Conservation (phyloP, 2,329 filamentous ascomycete genomes). For the Ceratocystis cubensis region DNA sequence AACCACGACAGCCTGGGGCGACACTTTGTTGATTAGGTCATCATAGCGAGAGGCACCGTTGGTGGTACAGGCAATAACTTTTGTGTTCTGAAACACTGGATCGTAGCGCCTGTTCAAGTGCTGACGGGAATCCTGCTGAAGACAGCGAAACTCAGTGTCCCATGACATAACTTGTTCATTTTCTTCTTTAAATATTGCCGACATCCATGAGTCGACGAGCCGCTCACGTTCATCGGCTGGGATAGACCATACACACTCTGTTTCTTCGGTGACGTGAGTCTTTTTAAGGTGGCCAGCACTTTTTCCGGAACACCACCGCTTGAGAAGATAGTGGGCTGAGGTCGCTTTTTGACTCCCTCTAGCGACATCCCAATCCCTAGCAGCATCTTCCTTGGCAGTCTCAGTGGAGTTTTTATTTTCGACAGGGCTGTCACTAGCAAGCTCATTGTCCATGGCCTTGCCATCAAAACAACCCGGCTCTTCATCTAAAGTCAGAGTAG, state of each 20-base stretch:
- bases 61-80: conserved; percentile 58
- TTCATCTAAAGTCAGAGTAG: no score
- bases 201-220: conserved; percentile 34
- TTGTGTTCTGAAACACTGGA: conserved; percentile 38
- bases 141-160: conserved; percentile 32
- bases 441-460: no score
- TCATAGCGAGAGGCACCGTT: conserved; percentile 54
- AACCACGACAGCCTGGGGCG: conserved; percentile 49
- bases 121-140: conserved; percentile 32
- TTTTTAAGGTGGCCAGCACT: conserved; percentile 34
- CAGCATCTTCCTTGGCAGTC: no score
- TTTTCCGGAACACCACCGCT: conserved; percentile 39
- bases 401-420: no score
- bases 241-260: conserved; percentile 41
- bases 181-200: conserved; percentile 38
- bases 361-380: no score
- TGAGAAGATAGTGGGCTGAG: conserved; percentile 36
- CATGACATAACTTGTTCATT: conserved; percentile 31
- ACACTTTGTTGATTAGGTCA: conserved; percentile 38
- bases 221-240: conserved; percentile 28
- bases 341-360: not conserved
- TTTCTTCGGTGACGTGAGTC: conserved; percentile 25
- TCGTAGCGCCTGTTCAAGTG: conserved; percentile 35
- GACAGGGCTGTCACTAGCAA: no score
- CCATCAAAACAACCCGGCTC: no score